Evolutionary conservation across 2,329 filamentous ascomycete genomes (phyloP), one percentile per base, ranked within the genome.

Genomic region (Hypoxylon sp.): DNA sequence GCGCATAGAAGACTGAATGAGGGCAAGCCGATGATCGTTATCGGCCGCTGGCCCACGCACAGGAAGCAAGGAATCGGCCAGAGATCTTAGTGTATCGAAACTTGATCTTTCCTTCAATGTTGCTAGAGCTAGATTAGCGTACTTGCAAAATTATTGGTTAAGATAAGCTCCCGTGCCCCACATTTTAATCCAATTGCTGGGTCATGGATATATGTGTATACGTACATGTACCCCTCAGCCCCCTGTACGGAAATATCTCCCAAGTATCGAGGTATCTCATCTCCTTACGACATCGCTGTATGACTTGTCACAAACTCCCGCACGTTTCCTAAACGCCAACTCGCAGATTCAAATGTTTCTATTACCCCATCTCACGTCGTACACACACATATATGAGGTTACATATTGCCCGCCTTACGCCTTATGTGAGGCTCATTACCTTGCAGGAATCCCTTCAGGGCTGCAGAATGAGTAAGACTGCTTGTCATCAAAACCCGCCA

Each of bases 381-480:
- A 41, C 25, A 55, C 14, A 50, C 5, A 51, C 21, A n/a, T 30
- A 9, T 12, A 34, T 27, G 25, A 43, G 27, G 43, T 57, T 47
- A 43, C 21, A 47, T 56, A 41, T 3, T 41, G 30, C 37, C 34
- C 29, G 52, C 52, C 60, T 63, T 62, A 66, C 21, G 53, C 53
- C 60, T 63, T 63, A 66, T 54, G 58, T 55, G 58, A 62, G 53
- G 51, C 58, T 62, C 58, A n/a, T 34, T 48, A 57, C n/a, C n/a
- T n/a, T 48, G 25, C 21, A 61, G 5, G 32, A 47, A 21, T 37
- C 14, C 21, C 34, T 29, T 4, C 34, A 55, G 30, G 59, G 59
- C 63, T 66, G 55, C 54, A 45, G 46, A 43, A 41, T 54, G 37
- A 63, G 58, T 63, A 47, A 60, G 54, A 56, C 23, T 45, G n/a